Percentiles rank a stretch among this genome's conserved stretches.
phyloP scores from a whole-genome alignment of 345 rosid genomes.

The Pugionium dolabratum region DNA sequence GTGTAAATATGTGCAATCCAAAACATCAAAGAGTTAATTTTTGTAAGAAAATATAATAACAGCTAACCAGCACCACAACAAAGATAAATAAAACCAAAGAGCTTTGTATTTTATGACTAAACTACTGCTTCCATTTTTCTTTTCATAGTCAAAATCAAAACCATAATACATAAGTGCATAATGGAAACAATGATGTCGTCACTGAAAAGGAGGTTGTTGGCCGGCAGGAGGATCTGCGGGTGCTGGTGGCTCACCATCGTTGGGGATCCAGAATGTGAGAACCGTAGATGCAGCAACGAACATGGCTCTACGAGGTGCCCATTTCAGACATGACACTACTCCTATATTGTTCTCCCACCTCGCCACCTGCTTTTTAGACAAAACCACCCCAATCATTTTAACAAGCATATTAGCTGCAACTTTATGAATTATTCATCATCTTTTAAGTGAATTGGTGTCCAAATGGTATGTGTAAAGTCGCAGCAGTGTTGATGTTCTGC shows the following conservation, averaged over 20 bases:
- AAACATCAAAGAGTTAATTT: background rate
- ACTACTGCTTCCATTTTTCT: conserved; percentile 2
- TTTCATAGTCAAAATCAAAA: background rate
- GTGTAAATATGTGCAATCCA: background rate
- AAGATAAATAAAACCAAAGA: background rate
- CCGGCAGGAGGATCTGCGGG: conserved; percentile 27
- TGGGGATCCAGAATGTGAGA: conserved; percentile 93
- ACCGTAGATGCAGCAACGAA: conserved; percentile 82
- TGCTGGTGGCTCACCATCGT: conserved; percentile 43
- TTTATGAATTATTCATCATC: background rate
- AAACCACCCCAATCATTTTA: too few relatives aligned
- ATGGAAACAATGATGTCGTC: conserved; percentile 12
- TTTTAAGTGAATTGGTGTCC: conserved; percentile 5
- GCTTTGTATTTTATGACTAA: background rate
- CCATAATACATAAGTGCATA: conserved; percentile 9
- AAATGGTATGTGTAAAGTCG: conserved; percentile 5
- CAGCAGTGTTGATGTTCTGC: conserved; percentile 1
- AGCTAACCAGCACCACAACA: background rate
- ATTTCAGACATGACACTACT: conserved; percentile 75
- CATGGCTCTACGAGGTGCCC: conserved; percentile 96
- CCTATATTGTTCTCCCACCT: conserved; percentile 84
- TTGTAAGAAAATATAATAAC: background rate
- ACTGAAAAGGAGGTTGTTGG: conserved; percentile 29
- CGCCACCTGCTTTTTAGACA: conserved; percentile 55
- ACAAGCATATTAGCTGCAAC: background rate